These are phyloP conservation scores for Talaromyces funiculosus DNA, from an alignment of 2,329 filamentous ascomycete species.

Conservation along the genomic window DNA sequence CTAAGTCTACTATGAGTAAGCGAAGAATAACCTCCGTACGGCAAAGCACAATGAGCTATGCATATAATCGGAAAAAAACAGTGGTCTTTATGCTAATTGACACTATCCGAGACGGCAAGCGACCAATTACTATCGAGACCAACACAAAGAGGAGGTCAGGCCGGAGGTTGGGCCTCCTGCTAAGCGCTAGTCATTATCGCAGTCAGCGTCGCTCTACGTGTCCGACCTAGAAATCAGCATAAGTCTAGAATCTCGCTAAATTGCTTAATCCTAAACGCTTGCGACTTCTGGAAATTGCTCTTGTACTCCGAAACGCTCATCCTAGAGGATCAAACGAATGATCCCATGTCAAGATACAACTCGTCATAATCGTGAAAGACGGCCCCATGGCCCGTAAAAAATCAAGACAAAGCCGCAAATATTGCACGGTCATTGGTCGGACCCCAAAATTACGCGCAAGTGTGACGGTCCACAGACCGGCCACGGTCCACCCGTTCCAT, in stretches of 20 bases:
- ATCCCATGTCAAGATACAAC: background rate
- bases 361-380: background rate
- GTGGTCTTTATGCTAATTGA: background rate
- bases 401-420: background rate
- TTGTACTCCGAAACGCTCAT: background rate
- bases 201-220: background rate
- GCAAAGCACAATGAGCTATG: background rate
- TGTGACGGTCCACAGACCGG: background rate
- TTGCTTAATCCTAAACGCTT: background rate
- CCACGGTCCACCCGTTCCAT: slow-evolving; percentile 6
- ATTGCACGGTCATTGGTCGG: background rate
- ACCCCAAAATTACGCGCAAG: background rate
- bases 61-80: background rate
- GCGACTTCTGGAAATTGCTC: background rate
- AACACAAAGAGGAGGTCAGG: background rate
- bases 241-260: background rate
- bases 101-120: background rate
- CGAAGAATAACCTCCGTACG: background rate
- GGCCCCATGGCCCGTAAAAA: background rate
- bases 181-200: background rate
- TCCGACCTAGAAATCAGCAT: background rate
- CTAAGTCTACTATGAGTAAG: background rate
- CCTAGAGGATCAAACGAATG: background rate
- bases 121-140: background rate
- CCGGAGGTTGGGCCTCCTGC: background rate